Evolutionary conservation across 352 stramenopile genomes (phyloP).

Genomic region (Phytophthora palmivora): DNA sequence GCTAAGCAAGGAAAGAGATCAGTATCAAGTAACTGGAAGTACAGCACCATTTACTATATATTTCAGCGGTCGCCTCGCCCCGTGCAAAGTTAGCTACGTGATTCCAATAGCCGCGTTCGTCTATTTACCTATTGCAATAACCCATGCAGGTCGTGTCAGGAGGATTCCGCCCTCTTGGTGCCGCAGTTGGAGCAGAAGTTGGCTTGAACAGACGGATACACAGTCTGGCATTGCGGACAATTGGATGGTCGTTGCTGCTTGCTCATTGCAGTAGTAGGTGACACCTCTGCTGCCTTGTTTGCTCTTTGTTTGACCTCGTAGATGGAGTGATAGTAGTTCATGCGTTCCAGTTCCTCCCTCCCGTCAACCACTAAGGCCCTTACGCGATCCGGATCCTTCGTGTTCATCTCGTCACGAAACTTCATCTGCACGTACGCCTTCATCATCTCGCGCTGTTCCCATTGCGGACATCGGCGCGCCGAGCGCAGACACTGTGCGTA

Average conservation of each 20-base stretch:
- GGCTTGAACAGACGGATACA: constrained; percentile 55
- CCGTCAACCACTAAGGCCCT: constrained; percentile 63
- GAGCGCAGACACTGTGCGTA: constrained; percentile 83
- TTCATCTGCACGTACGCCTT: constrained; percentile 81
- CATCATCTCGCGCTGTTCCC: constrained; percentile 88
- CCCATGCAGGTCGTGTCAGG: constrained; percentile 19
- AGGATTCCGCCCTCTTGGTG: constrained; percentile 46
- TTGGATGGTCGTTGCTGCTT: constrained; percentile 11
- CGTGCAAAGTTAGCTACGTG: background rate
- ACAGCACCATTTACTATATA: background rate
- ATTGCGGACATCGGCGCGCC: constrained; percentile 73
- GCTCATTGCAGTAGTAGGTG: background rate
- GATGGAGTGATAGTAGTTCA: constrained; percentile 90
- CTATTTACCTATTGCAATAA: constrained; percentile 17
- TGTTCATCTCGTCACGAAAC: constrained; percentile 64
- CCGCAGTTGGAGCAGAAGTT: constrained; percentile 85
- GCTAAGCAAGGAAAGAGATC: background rate
- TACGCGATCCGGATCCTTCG: constrained; percentile 65
- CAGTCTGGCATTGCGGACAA: constrained; percentile 52
- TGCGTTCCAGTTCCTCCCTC: constrained; percentile 79
- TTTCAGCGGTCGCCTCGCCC: background rate
- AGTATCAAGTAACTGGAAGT: background rate
- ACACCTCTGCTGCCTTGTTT: background rate
- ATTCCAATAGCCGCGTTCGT: background rate
- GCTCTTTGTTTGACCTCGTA: constrained; percentile 71